phyloP scores from a whole-genome alignment of 176 grass and related monocot genomes.

The Stipa capillata region DNA sequence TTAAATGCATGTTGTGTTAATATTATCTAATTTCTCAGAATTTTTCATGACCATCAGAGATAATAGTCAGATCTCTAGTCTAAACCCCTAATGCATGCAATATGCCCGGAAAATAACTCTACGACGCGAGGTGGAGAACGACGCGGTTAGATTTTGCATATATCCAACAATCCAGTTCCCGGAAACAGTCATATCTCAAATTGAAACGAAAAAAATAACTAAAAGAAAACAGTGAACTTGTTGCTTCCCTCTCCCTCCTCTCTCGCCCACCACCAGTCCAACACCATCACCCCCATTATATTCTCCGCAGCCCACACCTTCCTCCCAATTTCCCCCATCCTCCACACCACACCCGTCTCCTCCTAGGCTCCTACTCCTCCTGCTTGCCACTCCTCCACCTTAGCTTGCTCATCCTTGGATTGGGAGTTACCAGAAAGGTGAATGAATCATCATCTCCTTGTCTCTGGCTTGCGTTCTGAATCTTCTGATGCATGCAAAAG shows the following conservation, averaged over 20 bases:
- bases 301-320: slow-evolving; percentile 17
- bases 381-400: background rate
- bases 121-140: background rate
- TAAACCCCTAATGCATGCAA: no score
- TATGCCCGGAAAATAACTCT: background rate
- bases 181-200: background rate
- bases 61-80: no score
- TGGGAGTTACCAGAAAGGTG: background rate
- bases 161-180: slow-evolving; percentile 21
- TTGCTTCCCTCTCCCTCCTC: slow-evolving; percentile 2
- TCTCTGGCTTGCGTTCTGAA: background rate
- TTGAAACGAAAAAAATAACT: background rate
- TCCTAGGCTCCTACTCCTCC: background rate
- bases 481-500: background rate
- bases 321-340: slow-evolving; percentile 20
- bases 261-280: background rate
- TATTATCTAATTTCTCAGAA: no score
- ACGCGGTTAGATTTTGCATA: slow-evolving; percentile 19
- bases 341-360: background rate
- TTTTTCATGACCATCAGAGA: no score
- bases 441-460: background rate
- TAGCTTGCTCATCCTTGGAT: background rate
- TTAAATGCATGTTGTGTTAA: no score
- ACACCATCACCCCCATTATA: slow-evolving; percentile 31
- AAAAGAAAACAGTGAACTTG: background rate